A percentile compares a stretch with the other conserved stretches of the same genome.
These are phyloP conservation scores for Aphanomyces cochlioides DNA, from an alignment of 352 stramenopile genomes.

Conservation along the genomic window DNA sequence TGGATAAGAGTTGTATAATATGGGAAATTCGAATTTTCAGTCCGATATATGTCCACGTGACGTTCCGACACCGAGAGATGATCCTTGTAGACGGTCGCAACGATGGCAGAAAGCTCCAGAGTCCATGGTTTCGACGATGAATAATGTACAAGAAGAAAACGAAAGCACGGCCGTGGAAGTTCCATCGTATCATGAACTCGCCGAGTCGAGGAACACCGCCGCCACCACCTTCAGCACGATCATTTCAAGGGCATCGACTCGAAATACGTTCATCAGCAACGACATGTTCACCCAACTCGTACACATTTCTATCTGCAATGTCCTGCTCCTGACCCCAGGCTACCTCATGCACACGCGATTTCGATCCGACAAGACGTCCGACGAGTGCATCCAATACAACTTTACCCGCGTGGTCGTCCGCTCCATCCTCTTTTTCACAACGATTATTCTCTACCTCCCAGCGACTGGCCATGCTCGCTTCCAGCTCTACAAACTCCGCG, in stretches of 20 bases:
- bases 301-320: background rate
- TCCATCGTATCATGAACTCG: too few species aligned
- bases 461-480: background rate
- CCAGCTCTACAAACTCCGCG: background rate
- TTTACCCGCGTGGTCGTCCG: background rate
- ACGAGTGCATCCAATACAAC: background rate
- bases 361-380: background rate
- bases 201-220: too few species aligned
- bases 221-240: too few species aligned
- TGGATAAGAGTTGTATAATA: too few species aligned
- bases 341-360: background rate
- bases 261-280: constrained; percentile 17
- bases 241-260: background rate
- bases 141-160: too few species aligned
- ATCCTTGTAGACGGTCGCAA: too few species aligned
- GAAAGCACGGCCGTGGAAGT: too few species aligned
- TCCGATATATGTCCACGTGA: too few species aligned
- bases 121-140: too few species aligned
- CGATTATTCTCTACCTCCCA: background rate
- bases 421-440: constrained; percentile 2
- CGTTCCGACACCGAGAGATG: too few species aligned
- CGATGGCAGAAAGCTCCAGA: too few species aligned
- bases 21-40: too few species aligned
- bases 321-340: background rate
- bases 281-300: constrained; percentile 1